Evolutionary conservation across 2,329 filamentous ascomycete species (phyloP), one percentile per base, ranked within the genome.

Genomic region (Teratosphaeria epicoccoides): DNA sequence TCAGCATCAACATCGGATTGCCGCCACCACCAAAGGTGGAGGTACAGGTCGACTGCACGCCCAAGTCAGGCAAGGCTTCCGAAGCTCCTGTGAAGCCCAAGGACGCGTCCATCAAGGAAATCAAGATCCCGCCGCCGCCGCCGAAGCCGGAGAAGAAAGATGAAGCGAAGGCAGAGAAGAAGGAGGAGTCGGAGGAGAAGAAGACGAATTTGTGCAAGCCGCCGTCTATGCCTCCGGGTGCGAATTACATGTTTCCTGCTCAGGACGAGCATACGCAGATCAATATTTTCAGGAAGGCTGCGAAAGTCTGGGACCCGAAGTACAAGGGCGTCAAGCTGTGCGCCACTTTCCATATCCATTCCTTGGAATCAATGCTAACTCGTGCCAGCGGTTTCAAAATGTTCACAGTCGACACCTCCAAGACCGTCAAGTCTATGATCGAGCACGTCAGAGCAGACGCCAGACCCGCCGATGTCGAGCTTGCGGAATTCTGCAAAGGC

Each of bases 381-480:
- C 4, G 6, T n/a, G 14, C 6, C 25, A 53, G 62, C 6, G 47
- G 52, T 12, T 65, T 67, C 55, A 68, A 67, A 43, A 62, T 64
- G n/a, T 68, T 66, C 53, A 61, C 59, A 14, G 65, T 65, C 14
- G 49, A 54, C 43, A 63, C 63, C 1, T 28, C 49, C 4, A 59
- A 62, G 33, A 56, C 55, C 2, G 58, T 65, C 14, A 50, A 46
- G 20, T 54, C 61, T n/a, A 54, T 69, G 2, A 59, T 68, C 29
- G 63, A 68, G 55, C 56, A 62, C 43, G 53, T 66, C 10, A 40
- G 33, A 20, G n/a, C 62, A 20, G 56, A 55, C 10, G 55, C 47
- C 24, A 55, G 52, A 2, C 53, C 49, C n/a, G 54, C 46, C 12
- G 43, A 51, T 6, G 22, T 23, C 40, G 56, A 49, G 17, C 33